Percentiles rank a stretch among this genome's conserved stretches.
Conservation (phyloP, 495 filamentous ascomycete species). For the Alectoria sarmentosa region DNA sequence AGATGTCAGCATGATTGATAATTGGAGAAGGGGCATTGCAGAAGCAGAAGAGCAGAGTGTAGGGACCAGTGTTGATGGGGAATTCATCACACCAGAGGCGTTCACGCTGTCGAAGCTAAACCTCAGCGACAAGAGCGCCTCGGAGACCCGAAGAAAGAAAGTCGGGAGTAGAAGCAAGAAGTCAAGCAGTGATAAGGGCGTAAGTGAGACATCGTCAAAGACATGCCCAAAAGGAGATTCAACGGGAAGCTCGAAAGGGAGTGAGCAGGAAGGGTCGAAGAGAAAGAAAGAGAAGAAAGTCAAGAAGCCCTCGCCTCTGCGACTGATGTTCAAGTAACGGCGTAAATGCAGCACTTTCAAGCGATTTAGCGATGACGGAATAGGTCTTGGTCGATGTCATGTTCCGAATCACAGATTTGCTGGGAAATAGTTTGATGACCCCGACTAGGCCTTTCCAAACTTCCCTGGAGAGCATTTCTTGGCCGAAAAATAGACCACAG, state of each 20-base stretch:
- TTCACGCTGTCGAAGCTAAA: constrained; percentile 51
- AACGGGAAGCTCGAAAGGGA: constrained; percentile 18
- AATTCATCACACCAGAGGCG: constrained; percentile 77
- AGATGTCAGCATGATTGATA: constrained; percentile 61
- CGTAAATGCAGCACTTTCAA: neutral
- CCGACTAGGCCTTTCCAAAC: neutral
- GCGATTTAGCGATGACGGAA: neutral
- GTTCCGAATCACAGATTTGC: neutral
- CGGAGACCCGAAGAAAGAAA: constrained; percentile 21
- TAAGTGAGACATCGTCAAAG: constrained; percentile 19
- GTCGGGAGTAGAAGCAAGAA: constrained; percentile 15
- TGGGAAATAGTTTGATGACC: too few relatives aligned
- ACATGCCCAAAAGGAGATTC: constrained; percentile 25
- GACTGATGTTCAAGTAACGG: constrained; percentile 23
- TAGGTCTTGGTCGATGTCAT: neutral
- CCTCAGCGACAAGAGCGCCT: constrained; percentile 33
- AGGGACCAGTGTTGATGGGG: constrained; percentile 69
- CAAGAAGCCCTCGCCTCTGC: constrained; percentile 27
- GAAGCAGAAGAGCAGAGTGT: constrained; percentile 52
- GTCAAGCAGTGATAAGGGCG: constrained; percentile 20
- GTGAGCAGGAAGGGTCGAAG: constrained; percentile 29
- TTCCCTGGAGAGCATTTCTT: neutral
- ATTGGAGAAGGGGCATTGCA: constrained; percentile 81
- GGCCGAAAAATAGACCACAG: neutral
- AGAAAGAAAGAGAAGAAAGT: constrained; percentile 24